Percentiles rank a stretch among this genome's conserved stretches.
These are phyloP conservation scores for Candida ipomoeae DNA, from an alignment of 805 yeast species.

Conservation along the genomic window DNA sequence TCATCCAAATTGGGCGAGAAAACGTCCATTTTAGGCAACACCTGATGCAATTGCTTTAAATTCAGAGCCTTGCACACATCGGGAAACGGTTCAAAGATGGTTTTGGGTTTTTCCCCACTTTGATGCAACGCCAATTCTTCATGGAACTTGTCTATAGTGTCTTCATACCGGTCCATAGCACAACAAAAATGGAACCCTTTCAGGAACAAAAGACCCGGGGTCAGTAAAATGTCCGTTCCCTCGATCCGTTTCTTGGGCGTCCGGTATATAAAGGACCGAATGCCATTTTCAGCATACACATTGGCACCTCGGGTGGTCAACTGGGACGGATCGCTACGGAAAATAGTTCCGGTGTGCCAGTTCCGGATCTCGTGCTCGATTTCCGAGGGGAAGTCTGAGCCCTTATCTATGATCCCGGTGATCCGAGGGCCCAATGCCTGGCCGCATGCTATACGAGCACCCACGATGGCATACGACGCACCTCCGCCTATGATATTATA, in stretches of 20 bases:
- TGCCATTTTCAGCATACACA: conserved; percentile 58
- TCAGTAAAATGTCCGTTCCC: conserved; percentile 47
- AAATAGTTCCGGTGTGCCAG: conserved; percentile 62
- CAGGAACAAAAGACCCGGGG: conserved; percentile 33
- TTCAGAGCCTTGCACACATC: conserved; percentile 59
- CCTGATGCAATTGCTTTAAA: conserved; percentile 24
- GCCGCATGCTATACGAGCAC: conserved; percentile 58
- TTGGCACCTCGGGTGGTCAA: conserved; percentile 82
- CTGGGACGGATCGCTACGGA: conserved; percentile 49
- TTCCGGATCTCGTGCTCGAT: conserved; percentile 42
- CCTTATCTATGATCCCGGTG: conserved; percentile 76
- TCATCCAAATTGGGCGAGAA: conserved; percentile 85
- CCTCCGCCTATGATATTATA: conserved; percentile 81
- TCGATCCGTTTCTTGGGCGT: conserved; percentile 60
- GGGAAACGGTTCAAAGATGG: conserved; percentile 87
- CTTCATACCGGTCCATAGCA: conserved; percentile 57
- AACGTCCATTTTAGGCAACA: conserved; percentile 48
- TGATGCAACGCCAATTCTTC: background rate
- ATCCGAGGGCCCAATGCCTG: conserved; percentile 30
- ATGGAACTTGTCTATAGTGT: conserved; percentile 38
- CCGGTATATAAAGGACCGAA: conserved; percentile 51
- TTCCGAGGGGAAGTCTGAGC: conserved; percentile 64
- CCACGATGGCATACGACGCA: conserved; percentile 75
- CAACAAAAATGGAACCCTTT: conserved; percentile 68
- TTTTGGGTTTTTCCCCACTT: conserved; percentile 28